Conservation (phyloP, 495 filamentous ascomycete genomes). For the Neurospora africana region DNA sequence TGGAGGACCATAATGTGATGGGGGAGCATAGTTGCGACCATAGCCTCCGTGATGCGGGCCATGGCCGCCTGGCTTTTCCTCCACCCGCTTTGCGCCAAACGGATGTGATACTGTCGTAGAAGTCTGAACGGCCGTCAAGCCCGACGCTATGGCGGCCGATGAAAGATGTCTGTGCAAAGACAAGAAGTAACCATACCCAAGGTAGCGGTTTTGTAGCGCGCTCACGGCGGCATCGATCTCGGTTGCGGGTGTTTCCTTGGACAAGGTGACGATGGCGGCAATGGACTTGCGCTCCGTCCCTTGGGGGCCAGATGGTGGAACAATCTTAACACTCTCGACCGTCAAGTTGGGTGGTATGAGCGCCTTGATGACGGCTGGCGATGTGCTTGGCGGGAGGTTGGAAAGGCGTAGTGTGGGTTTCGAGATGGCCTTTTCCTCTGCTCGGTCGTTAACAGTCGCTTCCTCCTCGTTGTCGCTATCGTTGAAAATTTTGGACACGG, state of each 20-base stretch:
- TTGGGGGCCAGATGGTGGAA: conserved; percentile 34
- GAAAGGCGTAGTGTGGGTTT: conserved; percentile 79
- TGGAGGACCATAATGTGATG: conserved; percentile 48
- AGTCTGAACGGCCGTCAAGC: conserved; percentile 40
- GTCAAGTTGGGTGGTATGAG: conserved; percentile 56
- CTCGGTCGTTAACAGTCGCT: conserved; percentile 23
- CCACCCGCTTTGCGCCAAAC: conserved; percentile 74
- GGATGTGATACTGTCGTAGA: conserved; percentile 51
- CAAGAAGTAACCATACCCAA: conserved; percentile 80
- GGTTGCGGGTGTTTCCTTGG: conserved; percentile 70
- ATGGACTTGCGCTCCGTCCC: conserved; percentile 64
- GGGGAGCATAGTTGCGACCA: conserved; percentile 73
- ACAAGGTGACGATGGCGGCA: conserved; percentile 74
- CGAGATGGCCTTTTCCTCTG: conserved; percentile 62
- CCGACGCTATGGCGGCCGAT: conserved; percentile 58
- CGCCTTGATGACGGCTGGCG: conserved; percentile 61
- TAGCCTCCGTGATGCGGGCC: conserved; percentile 51
- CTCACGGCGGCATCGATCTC: conserved; percentile 79
- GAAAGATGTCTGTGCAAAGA: conserved; percentile 74
- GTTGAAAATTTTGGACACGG: conserved; percentile 32
- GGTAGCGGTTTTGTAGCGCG: conserved; percentile 70
- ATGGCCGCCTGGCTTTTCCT: conserved; percentile 32
- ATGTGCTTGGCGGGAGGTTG: conserved; percentile 52
- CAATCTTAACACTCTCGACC: conserved; percentile 68
- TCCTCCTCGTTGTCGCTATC: conserved; percentile 36